Evolutionary conservation across 2,329 filamentous ascomycete species (phyloP).

Genomic region (Xenoacremonium recifei): DNA sequence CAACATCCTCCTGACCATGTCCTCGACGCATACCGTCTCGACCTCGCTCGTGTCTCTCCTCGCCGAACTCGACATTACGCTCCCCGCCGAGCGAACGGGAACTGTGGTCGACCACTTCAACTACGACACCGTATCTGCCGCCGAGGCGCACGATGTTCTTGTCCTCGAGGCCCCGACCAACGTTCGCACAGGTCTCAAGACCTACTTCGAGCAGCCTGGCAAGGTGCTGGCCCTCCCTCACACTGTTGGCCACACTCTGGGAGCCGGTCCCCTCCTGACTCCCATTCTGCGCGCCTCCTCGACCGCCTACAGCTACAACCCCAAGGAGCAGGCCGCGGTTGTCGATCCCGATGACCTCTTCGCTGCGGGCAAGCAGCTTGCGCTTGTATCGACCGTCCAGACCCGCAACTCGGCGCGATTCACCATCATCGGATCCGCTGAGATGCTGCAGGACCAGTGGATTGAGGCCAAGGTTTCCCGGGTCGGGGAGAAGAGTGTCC

Average conservation of each 20-base stretch:
- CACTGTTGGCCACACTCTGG: conserved; percentile 78
- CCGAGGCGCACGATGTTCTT: conserved; percentile 85
- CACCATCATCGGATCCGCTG: conserved; percentile 78
- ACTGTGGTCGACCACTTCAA: conserved; percentile 95
- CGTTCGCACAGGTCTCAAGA: conserved; percentile 67
- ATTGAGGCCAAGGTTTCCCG: conserved; percentile 77
- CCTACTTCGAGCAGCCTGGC: conserved; percentile 64
- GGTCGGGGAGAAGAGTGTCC: conserved; percentile 48
- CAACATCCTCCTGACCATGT: conserved; percentile 86
- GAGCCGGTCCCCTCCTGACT: conserved; percentile 72
- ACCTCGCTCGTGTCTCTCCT: conserved; percentile 75
- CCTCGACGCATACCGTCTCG: conserved; percentile 67
- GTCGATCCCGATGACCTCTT: conserved; percentile 75
- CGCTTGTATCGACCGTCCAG: conserved; percentile 82
- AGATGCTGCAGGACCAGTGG: conserved; percentile 87
- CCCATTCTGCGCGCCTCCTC: conserved; percentile 79
- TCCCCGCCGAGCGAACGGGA: conserved; percentile 82
- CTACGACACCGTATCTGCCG: conserved; percentile 74
- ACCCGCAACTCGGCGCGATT: conserved; percentile 91
- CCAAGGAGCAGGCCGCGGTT: conserved; percentile 73
- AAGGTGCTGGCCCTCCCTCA: conserved; percentile 76
- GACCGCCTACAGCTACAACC: conserved; percentile 92
- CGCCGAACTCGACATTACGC: conserved; percentile 81
- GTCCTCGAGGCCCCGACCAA: conserved; percentile 68
- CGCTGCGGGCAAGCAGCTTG: conserved; percentile 78